phyloP scores from a whole-genome alignment of 1,139 yeast genomes.

The Wickerhamomyces sp. region DNA sequence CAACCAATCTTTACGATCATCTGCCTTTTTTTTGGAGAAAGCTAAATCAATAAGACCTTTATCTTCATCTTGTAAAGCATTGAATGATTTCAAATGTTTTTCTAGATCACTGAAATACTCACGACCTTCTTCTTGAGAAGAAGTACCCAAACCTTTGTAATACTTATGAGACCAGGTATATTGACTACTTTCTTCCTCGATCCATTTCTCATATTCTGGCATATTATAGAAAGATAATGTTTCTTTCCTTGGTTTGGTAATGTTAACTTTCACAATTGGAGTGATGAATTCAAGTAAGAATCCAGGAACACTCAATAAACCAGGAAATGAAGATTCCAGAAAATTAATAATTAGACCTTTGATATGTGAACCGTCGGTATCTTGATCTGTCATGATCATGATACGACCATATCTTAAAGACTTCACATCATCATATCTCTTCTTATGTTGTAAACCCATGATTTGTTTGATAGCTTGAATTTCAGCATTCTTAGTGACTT shows the following conservation, averaged over 20 bases:
- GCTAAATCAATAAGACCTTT: conserved; percentile 84
- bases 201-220: conserved; percentile 96
- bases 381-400: conserved; percentile 99
- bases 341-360: conserved; percentile 94
- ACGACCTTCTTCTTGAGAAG: conserved; percentile 72
- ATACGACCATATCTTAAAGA: conserved; percentile 91
- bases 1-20: conserved; percentile 96
- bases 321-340: conserved; percentile 92
- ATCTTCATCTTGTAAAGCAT: conserved; percentile 77
- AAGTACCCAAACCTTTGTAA: conserved; percentile 98
- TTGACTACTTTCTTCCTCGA: conserved; percentile 71
- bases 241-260: conserved; percentile 59
- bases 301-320: conserved; percentile 84
- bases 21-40: conserved; percentile 92
- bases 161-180: conserved; percentile 92
- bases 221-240: conserved; percentile 80
- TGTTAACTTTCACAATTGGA: conserved; percentile 89
- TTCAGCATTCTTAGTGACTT: conserved; percentile 86
- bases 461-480: conserved; percentile 94
- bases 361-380: conserved; percentile 98
- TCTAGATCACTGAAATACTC: conserved; percentile 87
- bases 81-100: conserved; percentile 81
- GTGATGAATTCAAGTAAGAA: conserved; percentile 92
- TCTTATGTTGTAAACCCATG: conserved; percentile 92
- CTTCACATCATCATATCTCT: conserved; percentile 67